Evolutionary conservation across 352 stramenopile species (phyloP).

Genomic region (Globisporangium nagaii): DNA sequence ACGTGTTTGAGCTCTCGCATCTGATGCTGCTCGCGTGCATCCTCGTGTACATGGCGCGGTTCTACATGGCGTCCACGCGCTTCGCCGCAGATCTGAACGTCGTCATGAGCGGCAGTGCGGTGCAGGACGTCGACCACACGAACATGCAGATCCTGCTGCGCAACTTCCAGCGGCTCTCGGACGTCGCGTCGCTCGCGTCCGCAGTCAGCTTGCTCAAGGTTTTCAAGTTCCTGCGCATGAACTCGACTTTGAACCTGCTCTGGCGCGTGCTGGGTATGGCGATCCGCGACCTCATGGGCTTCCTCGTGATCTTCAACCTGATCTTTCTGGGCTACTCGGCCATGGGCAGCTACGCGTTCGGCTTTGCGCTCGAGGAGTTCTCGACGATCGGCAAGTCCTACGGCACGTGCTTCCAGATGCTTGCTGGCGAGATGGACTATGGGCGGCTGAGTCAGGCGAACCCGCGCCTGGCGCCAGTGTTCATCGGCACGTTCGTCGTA

Average conservation of each 20-base stretch:
- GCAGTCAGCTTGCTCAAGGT: constrained; percentile 83
- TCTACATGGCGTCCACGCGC: constrained; percentile 57
- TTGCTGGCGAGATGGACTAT: constrained; percentile 82
- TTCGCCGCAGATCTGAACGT: constrained; percentile 43
- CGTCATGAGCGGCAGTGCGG: constrained; percentile 22
- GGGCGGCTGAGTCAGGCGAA: constrained; percentile 71
- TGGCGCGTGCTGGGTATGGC: constrained; percentile 84
- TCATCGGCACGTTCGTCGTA: constrained; percentile 84
- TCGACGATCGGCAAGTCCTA: constrained; percentile 80
- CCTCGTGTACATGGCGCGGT: constrained; percentile 61
- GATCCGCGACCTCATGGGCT: constrained; percentile 81
- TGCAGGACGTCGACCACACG: constrained; percentile 56
- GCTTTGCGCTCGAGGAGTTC: constrained; percentile 78
- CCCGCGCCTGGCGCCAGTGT: constrained; percentile 67
- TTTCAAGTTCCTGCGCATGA: constrained; percentile 89
- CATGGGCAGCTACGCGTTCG: constrained; percentile 84
- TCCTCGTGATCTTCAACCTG: constrained; percentile 85
- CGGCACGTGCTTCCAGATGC: constrained; percentile 85
- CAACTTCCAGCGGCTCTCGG: constrained; percentile 68
- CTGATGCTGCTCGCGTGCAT: constrained; percentile 55
- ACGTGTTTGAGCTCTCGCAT: constrained; percentile 82
- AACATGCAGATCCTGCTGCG: constrained; percentile 58
- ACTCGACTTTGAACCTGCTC: constrained; percentile 82
- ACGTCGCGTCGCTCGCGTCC: constrained; percentile 66
- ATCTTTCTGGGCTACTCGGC: constrained; percentile 85